Conservation (phyloP, 768 basidiomycete genomes). For the Leccinum variicolor region DNA sequence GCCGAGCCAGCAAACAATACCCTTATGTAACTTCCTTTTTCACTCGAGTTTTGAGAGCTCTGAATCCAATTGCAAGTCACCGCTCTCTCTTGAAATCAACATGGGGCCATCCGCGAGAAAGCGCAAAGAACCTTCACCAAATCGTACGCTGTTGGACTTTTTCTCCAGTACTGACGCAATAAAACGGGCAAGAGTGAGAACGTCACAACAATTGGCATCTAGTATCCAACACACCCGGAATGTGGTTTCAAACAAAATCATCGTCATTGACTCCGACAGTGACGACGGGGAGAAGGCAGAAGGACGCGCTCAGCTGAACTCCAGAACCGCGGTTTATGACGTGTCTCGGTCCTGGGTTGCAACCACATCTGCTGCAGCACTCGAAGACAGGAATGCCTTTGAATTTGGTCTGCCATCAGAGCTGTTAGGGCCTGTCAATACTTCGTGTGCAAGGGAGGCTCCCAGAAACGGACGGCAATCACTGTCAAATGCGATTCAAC, state of each 20-base stretch:
- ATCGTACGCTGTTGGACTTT: constrained; percentile 45
- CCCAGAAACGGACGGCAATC: neutral
- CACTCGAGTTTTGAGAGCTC: neutral
- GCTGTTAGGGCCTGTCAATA: constrained; percentile 13
- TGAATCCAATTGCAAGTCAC: neutral
- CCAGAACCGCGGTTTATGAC: neutral
- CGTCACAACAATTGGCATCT: neutral
- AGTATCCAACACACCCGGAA: neutral
- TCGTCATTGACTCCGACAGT: constrained; percentile 63
- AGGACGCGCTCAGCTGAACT: neutral
- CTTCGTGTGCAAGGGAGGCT: neutral
- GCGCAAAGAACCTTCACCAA: constrained; percentile 29
- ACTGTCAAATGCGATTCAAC: neutral
- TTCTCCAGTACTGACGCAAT: constrained; percentile 32
- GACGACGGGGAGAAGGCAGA: constrained; percentile 30
- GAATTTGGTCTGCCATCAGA: constrained; percentile 27
- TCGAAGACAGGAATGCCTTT: neutral
- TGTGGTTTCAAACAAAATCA: constrained; percentile 38
- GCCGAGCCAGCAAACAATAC: neutral
- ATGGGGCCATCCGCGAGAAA: constrained; percentile 36
- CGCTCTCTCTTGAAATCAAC: neutral
- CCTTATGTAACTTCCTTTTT: neutral
- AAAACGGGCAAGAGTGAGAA: constrained; percentile 19
- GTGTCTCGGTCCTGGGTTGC: neutral
- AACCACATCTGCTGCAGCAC: neutral